Evolutionary conservation across 352 stramenopile genomes (phyloP).

Genomic region (Albugo laibachii): DNA sequence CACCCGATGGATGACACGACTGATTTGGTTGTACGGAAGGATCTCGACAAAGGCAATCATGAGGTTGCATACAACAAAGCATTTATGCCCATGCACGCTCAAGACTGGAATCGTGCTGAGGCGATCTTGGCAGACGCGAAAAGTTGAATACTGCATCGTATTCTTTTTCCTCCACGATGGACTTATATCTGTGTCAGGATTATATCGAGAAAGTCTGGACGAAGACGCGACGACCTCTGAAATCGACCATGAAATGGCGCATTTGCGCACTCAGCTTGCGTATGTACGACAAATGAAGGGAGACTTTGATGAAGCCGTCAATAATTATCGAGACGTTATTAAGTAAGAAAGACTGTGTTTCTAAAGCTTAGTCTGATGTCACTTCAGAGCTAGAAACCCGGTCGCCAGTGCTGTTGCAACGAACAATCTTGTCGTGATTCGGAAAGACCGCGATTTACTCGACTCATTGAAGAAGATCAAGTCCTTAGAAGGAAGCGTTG

Average conservation of each 20-base stretch:
- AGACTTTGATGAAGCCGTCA: slow-evolving; percentile 39
- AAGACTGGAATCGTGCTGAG: slow-evolving; percentile 26
- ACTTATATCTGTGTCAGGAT: slow-evolving; percentile 12
- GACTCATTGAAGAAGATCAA: slow-evolving; percentile 73
- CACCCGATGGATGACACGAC: too few species aligned
- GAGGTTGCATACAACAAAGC: slow-evolving; percentile 75
- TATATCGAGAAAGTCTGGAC: slow-evolving; percentile 39
- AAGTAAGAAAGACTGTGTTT: slow-evolving; percentile 65
- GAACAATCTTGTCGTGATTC: slow-evolving; percentile 73
- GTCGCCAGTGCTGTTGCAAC: slow-evolving; percentile 34
- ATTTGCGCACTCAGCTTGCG: slow-evolving; percentile 49
- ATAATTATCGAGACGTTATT: slow-evolving; percentile 53
- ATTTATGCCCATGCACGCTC: slow-evolving; percentile 47
- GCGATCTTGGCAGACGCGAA: slow-evolving; percentile 30
- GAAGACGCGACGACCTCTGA: slow-evolving; percentile 30
- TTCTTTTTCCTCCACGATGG: not conserved
- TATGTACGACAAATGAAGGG: slow-evolving; percentile 68
- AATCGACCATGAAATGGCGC: slow-evolving; percentile 44
- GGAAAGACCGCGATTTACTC: slow-evolving; percentile 52
- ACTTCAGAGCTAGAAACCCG: slow-evolving; percentile 33
- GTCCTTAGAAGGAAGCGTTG: slow-evolving; percentile 24
- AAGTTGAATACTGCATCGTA: slow-evolving; percentile 15
- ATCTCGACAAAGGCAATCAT: slow-evolving; percentile 14
- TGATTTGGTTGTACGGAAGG: not conserved
- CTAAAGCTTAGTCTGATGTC: not conserved